Evolutionary conservation across 1,284 basidiomycete genomes (phyloP).

Genomic region (Irpex lacteus): DNA sequence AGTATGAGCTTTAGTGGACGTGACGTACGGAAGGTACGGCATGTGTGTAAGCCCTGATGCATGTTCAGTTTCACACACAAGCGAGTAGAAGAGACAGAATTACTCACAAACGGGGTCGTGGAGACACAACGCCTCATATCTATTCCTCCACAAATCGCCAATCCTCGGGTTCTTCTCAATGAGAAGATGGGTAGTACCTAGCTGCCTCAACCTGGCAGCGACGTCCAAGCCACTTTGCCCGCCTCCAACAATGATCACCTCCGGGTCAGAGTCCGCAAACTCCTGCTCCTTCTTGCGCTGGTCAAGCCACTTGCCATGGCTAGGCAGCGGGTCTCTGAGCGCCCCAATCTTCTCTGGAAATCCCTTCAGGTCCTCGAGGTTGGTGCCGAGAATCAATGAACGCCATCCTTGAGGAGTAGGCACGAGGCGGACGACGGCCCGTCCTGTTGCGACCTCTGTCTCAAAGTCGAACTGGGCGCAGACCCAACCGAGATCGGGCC

Average conservation of each 20-base stretch:
- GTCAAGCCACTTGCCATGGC: constrained; percentile 40
- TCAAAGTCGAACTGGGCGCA: constrained; percentile 57
- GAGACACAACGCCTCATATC: constrained; percentile 60
- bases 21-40: constrained; percentile 49
- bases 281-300: constrained; percentile 38
- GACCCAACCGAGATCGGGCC: constrained; percentile 59
- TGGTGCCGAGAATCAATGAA: constrained; percentile 55
- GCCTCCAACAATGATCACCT: constrained; percentile 58
- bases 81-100: constrained; percentile 16
- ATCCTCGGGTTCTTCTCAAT: constrained; percentile 52
- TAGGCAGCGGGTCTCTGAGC: constrained; percentile 36
- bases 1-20: no score
- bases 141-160: constrained; percentile 57
- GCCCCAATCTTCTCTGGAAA: constrained; percentile 44
- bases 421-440: constrained; percentile 54
- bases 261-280: constrained; percentile 37
- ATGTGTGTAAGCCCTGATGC: constrained; percentile 59
- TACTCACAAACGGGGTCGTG: constrained; percentile 65
- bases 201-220: constrained; percentile 55
- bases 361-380: constrained; percentile 53
- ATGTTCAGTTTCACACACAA: no score
- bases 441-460: constrained; percentile 45
- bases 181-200: constrained; percentile 51
- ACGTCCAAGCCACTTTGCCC: constrained; percentile 65
- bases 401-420: constrained; percentile 54